Base-by-base conservation (phyloP, 768 basidiomycete genomes). In the Phlegmacium glaucopus region DNA sequence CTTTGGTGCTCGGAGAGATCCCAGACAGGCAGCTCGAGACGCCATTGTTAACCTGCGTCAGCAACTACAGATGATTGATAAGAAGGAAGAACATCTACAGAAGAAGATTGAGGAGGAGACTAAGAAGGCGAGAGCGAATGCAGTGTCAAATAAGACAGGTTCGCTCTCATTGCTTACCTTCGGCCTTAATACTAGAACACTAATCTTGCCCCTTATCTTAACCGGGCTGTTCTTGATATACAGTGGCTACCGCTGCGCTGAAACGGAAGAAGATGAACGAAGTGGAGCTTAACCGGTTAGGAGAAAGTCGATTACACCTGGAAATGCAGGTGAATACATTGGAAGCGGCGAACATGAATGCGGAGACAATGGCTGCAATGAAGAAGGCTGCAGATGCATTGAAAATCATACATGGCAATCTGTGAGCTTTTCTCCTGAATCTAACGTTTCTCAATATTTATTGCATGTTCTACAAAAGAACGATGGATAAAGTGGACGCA, bases 301-400 rank as follows among this genome's bases (percentile, higher is more conserved):
- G 83, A 39, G 90, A 90, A 10, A 88, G 87, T 44, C 81, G 91
- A 54, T 66, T 97, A 63, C 95, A 96, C 59, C 78, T 99, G 26
- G 95, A 97, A 72, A 85, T 90, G 66, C 95, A 98, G 72, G 87
- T 98, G 49, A 94, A 94, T 70, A 95, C 95, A 15, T 79, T 98
- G 38, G 96, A 98, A 67, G 91, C 90, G 12, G 96, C 96, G 37
- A 98, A 97, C 72, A 78, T 98, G 67, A 98, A 99, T 65, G 86
- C 89, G 61, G 94, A 97, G 77, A 97, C 94, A 11, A 92, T 99
- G 89, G 75, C 80, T 16, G 94, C 90, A 22, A 96, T 99, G 90
- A 96, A 94, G 87, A 88, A 89, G 67, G 95, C 90, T 30, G 80
- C 93, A 0, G 83, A 86, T 51, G 96, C 88, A 22, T 79, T 98